phyloP scores from a whole-genome alignment of 306 rosid species.

The Ziziphus jujuba region DNA sequence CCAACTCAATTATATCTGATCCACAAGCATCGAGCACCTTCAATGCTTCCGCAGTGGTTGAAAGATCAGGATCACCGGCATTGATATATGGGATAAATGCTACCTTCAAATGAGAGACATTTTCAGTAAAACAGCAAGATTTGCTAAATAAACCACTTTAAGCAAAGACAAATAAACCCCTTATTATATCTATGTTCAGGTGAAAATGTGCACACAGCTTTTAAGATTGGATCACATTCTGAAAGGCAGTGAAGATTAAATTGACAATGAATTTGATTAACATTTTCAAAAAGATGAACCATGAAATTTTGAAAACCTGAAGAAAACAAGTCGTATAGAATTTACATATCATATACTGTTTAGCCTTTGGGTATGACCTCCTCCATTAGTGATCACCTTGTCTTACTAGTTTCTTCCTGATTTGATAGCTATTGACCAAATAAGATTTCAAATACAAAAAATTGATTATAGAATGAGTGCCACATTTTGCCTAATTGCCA shows the following conservation, averaged over 20 bases:
- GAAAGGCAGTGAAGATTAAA: neutral
- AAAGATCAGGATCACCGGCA: conserved; percentile 94
- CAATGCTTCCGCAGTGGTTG: conserved; percentile 85
- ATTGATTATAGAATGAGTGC: neutral
- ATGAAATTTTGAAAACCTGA: neutral
- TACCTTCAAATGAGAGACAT: conserved; percentile 49
- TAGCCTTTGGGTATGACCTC: neutral
- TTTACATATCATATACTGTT: neutral
- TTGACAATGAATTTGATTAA: neutral
- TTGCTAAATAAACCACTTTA: neutral
- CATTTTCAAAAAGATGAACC: neutral
- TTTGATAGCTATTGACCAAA: neutral
- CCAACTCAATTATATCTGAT: conserved; percentile 89
- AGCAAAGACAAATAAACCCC: neutral
- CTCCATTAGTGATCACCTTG: neutral
- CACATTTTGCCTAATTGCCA: neutral
- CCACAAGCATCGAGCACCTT: conserved; percentile 84
- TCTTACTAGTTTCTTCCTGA: neutral
- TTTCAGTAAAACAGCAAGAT: conserved; percentile 25
- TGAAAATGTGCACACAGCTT: neutral
- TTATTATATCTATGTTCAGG: neutral
- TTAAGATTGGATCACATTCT: neutral
- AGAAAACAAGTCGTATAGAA: neutral
- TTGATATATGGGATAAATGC: conserved; percentile 90
- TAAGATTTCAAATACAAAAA: neutral